A percentile compares a stretch with the other conserved stretches of the same genome.
Evolutionary conservation across 225 moss, liverwort and hornwort species (phyloP).

Genomic region (Pseudoscleropodium purum): DNA sequence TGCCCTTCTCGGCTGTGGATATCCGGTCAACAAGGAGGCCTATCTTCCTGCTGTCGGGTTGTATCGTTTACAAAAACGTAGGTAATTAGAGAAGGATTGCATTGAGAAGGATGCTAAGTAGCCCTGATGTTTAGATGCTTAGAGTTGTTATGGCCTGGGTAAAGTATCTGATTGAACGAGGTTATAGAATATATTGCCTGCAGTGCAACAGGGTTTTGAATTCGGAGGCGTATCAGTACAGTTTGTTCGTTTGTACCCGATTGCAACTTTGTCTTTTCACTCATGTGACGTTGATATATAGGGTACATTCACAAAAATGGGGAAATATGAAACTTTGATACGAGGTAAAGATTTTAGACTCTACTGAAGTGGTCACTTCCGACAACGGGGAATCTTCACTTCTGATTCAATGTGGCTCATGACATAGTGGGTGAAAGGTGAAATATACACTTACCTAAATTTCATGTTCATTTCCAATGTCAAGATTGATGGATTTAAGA

Average conservation of each 20-base stretch:
- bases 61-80: neutral
- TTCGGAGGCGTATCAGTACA: neutral
- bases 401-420: neutral
- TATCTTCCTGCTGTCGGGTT: neutral
- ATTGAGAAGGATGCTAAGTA: neutral
- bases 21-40: neutral
- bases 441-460: neutral
- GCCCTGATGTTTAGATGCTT: neutral
- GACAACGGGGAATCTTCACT: neutral
- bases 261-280: neutral
- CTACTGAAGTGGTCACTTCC: neutral
- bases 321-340: neutral
- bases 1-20: neutral
- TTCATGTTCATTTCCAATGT: neutral
- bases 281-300: neutral
- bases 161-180: neutral
- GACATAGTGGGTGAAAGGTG: neutral
- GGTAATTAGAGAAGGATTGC: neutral
- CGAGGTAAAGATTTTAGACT: neutral
- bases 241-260: neutral
- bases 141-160: neutral
- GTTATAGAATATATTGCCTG: neutral
- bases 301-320: neutral
- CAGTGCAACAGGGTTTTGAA: neutral
- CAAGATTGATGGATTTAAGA: neutral